Base-by-base conservation (phyloP, 2,329 filamentous ascomycete genomes). In the Dactylellina parvicollis region DNA sequence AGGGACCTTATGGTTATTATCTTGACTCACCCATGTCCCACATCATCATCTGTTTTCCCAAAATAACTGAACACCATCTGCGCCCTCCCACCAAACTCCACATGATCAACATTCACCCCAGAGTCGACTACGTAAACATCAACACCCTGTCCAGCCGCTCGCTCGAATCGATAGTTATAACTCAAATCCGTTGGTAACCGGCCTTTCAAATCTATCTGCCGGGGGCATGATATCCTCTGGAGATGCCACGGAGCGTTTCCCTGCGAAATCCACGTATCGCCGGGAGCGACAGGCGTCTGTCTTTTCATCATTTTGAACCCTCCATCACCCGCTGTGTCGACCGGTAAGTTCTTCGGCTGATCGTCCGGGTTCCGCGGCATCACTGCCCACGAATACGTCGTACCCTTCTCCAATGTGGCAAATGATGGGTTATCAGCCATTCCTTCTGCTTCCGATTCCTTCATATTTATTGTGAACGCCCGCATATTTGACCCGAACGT, bases 1-100 rank as follows among this genome's bases (percentile, higher is more conserved):
- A 38, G 2, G 12, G 24, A n/a, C n/a, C n/a, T n/a, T n/a, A n/a
- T n/a, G n/a, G n/a, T n/a, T n/a, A n/a, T n/a, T 8, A 40, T 22
- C 9, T 18, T 3, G 20, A 57, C 87, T 79, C 89, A 87, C 14
- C 88, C 88, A 77, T 89, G 87, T 2, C 77, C 77, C 4, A 75
- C 71, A 3, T 80, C 78, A n/a, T 78, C 70, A 16, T 46, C 28
- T 4, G 87, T 84, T 1, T 82, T 82, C 75, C 86, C 79, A 81
- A 85, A 60, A 65, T 75, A 76, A 36, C 61, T 57, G 55, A 66
- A 66, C 22, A 62, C 75, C 66, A 65, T 77, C 22, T 62, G 76
- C 2, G 76, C 77, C 16, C 77, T 75, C 14, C 75, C 77, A 1
- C 77, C 78, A 38, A 79, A 79, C 20, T 78, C 77, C n/a, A 71